Evolutionary conservation across 202 grass and related monocot genomes (phyloP).

Genomic region (Bolboschoenoplectus hybrid): DNA sequence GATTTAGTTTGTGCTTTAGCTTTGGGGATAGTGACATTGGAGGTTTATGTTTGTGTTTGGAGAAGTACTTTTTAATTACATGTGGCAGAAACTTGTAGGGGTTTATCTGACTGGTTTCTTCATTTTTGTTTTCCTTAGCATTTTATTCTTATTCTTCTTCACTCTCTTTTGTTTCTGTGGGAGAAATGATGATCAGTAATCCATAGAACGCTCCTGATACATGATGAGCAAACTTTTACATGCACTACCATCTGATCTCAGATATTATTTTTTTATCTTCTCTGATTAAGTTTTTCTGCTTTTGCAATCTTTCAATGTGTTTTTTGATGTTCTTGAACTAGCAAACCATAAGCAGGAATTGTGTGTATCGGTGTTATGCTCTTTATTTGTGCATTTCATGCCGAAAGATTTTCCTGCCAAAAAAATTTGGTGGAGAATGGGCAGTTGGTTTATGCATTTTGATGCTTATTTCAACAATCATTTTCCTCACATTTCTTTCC

Average conservation of each 20-base stretch:
- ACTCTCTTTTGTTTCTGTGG: neutral
- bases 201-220: conserved; percentile 36
- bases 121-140: neutral
- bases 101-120: too few relatives aligned
- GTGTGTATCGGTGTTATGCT: conserved; percentile 65
- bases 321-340: neutral
- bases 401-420: conserved; percentile 75
- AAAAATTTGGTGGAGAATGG: conserved; percentile 52
- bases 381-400: conserved; percentile 37
- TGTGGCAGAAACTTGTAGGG: too few relatives aligned
- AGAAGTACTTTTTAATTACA: too few relatives aligned
- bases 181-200: conserved; percentile 39
- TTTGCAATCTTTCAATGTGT: neutral
- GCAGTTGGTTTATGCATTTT: conserved; percentile 65
- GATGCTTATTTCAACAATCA: conserved; percentile 51
- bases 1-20: too few relatives aligned
- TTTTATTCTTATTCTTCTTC: neutral
- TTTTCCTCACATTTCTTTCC: conserved; percentile 44
- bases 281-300: neutral
- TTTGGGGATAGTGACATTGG: too few relatives aligned
- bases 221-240: conserved; percentile 33
- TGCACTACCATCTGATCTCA: conserved; percentile 43
- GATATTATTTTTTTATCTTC: neutral
- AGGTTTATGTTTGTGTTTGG: too few relatives aligned
- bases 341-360: conserved; percentile 46